These are phyloP conservation scores for Sarocladium brachiariae DNA, from an alignment of 2,329 filamentous ascomycete species.

Conservation along the genomic window DNA sequence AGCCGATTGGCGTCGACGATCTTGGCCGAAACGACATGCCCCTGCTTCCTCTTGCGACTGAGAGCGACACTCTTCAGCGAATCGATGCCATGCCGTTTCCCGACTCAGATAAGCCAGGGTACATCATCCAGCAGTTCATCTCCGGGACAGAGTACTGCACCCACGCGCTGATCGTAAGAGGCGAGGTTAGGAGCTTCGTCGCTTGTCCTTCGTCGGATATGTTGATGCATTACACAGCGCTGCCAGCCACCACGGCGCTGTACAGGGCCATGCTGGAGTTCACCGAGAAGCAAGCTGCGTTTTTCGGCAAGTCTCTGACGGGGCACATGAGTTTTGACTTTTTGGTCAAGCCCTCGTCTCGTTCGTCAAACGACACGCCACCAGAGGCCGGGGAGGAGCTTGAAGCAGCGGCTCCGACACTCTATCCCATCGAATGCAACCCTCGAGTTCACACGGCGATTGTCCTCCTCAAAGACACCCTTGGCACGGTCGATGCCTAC, in stretches of 20 bases:
- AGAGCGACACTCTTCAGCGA: constrained; percentile 47
- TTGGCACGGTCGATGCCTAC: constrained; percentile 45
- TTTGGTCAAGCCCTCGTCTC: constrained; percentile 35
- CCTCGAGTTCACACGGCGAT: constrained; percentile 63
- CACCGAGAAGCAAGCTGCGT: constrained; percentile 49
- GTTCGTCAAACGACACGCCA: background rate
- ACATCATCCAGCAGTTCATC: constrained; percentile 58
- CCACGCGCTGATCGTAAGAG: constrained; percentile 60
- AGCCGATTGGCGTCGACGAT: constrained; percentile 58
- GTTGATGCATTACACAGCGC: constrained; percentile 58
- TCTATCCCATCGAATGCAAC: constrained; percentile 67
- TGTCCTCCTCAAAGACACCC: constrained; percentile 46
- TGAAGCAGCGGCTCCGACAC: constrained; percentile 18
- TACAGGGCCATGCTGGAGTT: constrained; percentile 57
- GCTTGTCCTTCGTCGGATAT: constrained; percentile 58
- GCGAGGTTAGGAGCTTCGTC: constrained; percentile 58
- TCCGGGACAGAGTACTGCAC: constrained; percentile 60
- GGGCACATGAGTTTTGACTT: constrained; percentile 71
- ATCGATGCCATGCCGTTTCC: constrained; percentile 36
- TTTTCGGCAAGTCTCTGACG: constrained; percentile 45
- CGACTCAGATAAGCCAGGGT: constrained; percentile 39
- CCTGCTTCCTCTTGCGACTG: constrained; percentile 49
- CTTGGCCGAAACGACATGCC: constrained; percentile 54
- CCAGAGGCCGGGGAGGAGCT: constrained; percentile 13
- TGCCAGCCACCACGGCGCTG: constrained; percentile 47